A percentile compares a stretch with the other conserved stretches of the same genome.
These are phyloP conservation scores for Pseudevernia furfuracea DNA, from an alignment of 495 filamentous ascomycete genomes.

Conservation along the genomic window DNA sequence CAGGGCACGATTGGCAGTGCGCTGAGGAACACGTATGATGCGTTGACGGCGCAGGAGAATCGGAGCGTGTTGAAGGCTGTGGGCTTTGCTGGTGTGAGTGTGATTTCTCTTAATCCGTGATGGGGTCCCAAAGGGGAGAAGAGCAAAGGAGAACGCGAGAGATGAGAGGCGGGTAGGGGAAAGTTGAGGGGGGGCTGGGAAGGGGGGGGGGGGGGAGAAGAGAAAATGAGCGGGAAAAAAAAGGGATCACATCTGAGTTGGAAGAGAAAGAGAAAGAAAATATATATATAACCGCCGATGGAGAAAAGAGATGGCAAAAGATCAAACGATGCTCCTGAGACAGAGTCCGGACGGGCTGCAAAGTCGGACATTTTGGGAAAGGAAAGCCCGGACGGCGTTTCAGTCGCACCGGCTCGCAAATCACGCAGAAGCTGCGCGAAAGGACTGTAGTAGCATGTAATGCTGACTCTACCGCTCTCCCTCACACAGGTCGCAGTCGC, in stretches of 20 bases:
- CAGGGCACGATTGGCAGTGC: not conserved
- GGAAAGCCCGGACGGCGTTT: too few relatives aligned
- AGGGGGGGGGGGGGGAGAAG: not conserved
- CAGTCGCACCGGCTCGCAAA: too few relatives aligned
- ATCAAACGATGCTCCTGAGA: too few relatives aligned
- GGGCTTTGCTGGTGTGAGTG: slow-evolving; percentile 26
- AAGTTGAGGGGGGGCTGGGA: not conserved
- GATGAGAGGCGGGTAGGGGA: not conserved
- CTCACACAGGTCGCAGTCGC: slow-evolving; percentile 22
- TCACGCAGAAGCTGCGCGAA: not conserved
- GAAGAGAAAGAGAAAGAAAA: too few relatives aligned
- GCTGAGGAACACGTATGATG: slow-evolving; percentile 19
- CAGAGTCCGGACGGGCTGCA: too few relatives aligned
- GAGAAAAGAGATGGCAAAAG: too few relatives aligned
- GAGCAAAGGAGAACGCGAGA: not conserved
- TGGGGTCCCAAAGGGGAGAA: too few relatives aligned
- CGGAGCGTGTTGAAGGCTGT: slow-evolving; percentile 22
- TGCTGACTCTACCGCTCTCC: too few relatives aligned
- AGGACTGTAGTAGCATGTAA: not conserved
- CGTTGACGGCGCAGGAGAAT: slow-evolving; percentile 26
- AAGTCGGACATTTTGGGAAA: too few relatives aligned
- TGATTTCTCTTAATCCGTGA: not conserved
- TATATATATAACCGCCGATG: too few relatives aligned
- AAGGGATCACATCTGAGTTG: too few relatives aligned
- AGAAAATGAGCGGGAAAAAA: too few relatives aligned